A percentile compares a stretch with the other conserved stretches of the same genome.
Conservation (phyloP, 768 basidiomycete species). For the Lactarius vividus region DNA sequence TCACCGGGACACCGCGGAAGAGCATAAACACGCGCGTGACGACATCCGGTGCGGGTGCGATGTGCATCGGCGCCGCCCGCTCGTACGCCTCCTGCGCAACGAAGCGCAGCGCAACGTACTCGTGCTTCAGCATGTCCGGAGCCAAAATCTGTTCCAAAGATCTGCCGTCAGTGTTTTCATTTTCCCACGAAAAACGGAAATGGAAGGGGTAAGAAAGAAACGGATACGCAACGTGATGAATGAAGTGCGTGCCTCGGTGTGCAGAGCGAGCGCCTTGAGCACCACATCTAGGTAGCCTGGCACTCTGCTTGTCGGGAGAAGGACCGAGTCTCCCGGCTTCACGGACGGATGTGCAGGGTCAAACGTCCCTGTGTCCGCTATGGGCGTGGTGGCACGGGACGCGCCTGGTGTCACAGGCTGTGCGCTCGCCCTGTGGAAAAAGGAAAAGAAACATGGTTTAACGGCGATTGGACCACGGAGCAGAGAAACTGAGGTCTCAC, state of each 20-base stretch:
- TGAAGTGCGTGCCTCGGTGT: conserved; percentile 44
- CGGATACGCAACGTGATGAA: conserved; percentile 44
- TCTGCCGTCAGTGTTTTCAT: neutral
- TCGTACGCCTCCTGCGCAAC: conserved; percentile 44
- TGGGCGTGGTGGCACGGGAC: conserved; percentile 10
- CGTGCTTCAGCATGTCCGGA: conserved; percentile 41
- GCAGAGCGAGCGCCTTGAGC: conserved; percentile 36
- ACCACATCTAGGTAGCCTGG: conserved; percentile 40
- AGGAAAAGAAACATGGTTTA: conserved; percentile 6
- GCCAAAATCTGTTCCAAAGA: conserved; percentile 38
- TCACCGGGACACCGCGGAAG: conserved; percentile 39
- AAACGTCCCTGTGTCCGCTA: conserved; percentile 7
- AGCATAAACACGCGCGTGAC: conserved; percentile 49
- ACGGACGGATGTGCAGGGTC: conserved; percentile 18
- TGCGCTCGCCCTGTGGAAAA: conserved; percentile 2
- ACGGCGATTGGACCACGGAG: neutral
- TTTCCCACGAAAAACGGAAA: neutral
- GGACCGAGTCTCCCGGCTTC: conserved; percentile 14
- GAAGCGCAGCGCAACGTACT: conserved; percentile 45
- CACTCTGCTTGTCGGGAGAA: conserved; percentile 34
- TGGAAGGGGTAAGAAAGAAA: conserved; percentile 19
- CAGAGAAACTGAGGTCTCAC: neutral
- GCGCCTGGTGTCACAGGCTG: neutral
- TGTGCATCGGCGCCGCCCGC: conserved; percentile 26
- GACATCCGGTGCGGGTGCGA: conserved; percentile 41